A percentile compares a stretch with the other conserved stretches of the same genome.
phyloP scores from a whole-genome alignment of 2,329 filamentous ascomycete genomes.

The Pseudocercospora ulei region DNA sequence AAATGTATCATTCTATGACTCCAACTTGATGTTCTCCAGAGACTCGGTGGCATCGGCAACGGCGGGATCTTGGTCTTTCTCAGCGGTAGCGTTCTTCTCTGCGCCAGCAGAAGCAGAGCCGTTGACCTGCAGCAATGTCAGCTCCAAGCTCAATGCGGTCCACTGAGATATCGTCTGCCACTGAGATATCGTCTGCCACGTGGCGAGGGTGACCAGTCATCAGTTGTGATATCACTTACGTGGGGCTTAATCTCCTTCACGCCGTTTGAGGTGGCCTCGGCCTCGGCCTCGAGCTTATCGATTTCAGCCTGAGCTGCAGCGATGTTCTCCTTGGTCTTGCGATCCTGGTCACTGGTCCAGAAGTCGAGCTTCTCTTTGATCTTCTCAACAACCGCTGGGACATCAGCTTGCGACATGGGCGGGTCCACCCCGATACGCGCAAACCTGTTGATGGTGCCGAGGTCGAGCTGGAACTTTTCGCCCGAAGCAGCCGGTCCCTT shows the following conservation, averaged over 20 bases:
- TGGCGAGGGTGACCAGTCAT: too few relatives aligned
- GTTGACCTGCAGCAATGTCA: slow-evolving; percentile 45
- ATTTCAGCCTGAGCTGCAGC: slow-evolving; percentile 95
- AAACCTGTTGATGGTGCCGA: slow-evolving; percentile 86
- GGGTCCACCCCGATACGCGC: slow-evolving; percentile 74
- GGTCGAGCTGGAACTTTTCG: slow-evolving; percentile 71
- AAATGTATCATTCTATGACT: slow-evolving; percentile 44
- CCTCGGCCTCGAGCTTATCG: slow-evolving; percentile 67
- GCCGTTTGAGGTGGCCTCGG: slow-evolving; percentile 43
- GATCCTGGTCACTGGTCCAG: slow-evolving; percentile 85
- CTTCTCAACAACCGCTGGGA: slow-evolving; percentile 72
- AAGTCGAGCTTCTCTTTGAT: slow-evolving; percentile 80
- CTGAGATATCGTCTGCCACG: too few relatives aligned
- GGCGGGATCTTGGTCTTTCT: too few relatives aligned
- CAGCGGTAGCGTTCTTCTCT: slow-evolving; percentile 52
- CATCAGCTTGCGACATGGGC: slow-evolving; percentile 74
- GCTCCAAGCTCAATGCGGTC: too few relatives aligned
- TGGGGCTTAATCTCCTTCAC: slow-evolving; percentile 31
- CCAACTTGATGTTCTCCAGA: slow-evolving; percentile 51
- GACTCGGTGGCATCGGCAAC: slow-evolving; percentile 51
- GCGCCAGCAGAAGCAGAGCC: slow-evolving; percentile 46
- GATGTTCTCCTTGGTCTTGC: slow-evolving; percentile 87
- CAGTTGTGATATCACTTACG: too few relatives aligned
- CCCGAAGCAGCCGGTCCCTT: slow-evolving; percentile 64
- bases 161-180: too few relatives aligned